These are phyloP conservation scores for Tuber aestivum DNA, from an alignment of 495 filamentous ascomycete species.

Conservation along the genomic window DNA sequence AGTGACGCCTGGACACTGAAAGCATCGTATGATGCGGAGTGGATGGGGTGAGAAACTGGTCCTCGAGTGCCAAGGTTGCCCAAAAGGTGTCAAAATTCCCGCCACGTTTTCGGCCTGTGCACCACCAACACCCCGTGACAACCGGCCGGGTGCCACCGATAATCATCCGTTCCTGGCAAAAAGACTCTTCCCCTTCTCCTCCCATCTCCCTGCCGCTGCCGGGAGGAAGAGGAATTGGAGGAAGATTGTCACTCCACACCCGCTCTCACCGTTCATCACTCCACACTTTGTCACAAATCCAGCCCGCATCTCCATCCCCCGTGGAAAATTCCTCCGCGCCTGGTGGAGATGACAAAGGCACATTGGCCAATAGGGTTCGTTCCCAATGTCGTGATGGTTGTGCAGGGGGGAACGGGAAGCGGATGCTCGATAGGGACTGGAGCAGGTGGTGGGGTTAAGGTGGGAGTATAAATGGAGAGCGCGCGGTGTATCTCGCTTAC, in stretches of 20 bases:
- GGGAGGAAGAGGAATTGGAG: neutral
- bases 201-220: neutral
- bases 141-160: neutral
- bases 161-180: neutral
- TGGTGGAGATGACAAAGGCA: neutral
- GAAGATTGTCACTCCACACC: neutral
- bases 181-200: neutral
- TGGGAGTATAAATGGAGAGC: neutral
- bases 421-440: neutral
- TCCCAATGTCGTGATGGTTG: neutral
- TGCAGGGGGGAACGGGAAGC: neutral
- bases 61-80: too few relatives aligned
- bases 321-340: neutral
- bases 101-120: too few relatives aligned
- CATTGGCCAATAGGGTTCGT: neutral
- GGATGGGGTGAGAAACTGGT: too few relatives aligned
- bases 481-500: neutral
- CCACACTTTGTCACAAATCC: neutral
- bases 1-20: too few relatives aligned
- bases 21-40: too few relatives aligned
- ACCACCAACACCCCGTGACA: neutral
- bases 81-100: too few relatives aligned
- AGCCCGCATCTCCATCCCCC: neutral
- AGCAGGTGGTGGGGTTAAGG: neutral
- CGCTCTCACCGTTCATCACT: neutral